These are phyloP conservation scores for Termitomyces sp. DNA, from an alignment of 768 basidiomycete genomes.

Conservation along the genomic window DNA sequence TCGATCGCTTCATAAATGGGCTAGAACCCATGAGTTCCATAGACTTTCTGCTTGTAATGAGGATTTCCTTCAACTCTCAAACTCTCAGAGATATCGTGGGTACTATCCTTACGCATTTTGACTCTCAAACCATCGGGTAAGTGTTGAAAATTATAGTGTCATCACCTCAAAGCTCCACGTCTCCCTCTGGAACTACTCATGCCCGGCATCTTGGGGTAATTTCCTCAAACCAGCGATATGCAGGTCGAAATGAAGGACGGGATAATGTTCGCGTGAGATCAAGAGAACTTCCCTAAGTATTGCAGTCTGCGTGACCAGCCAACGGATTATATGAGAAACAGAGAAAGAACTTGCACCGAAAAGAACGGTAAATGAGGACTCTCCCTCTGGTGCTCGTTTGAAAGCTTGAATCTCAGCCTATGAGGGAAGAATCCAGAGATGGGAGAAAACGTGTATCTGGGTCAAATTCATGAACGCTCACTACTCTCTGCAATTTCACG, in stretches of 20 bases:
- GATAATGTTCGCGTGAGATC: conserved; percentile 65
- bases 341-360: conserved; percentile 74
- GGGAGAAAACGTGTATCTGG: conserved; percentile 76
- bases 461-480: conserved; percentile 64
- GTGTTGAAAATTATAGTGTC: no score
- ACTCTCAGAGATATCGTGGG: no score
- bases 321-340: not conserved
- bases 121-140: no score
- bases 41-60: no score
- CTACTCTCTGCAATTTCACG: no score
- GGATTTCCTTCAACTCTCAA: no score
- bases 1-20: no score
- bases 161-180: no score
- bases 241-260: conserved; percentile 82
- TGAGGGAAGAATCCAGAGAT: conserved; percentile 74
- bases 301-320: conserved; percentile 52
- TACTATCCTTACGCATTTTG: no score
- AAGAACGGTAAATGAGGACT: conserved; percentile 77
- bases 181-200: no score
- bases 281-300: conserved; percentile 77
- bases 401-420: conserved; percentile 63
- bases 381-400: conserved; percentile 61
- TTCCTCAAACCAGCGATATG: conserved; percentile 53
- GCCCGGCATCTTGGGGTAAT: no score
- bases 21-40: no score